Conservation (phyloP, 2,329 filamentous ascomycete genomes). For the Ceratocystis papillata region DNA sequence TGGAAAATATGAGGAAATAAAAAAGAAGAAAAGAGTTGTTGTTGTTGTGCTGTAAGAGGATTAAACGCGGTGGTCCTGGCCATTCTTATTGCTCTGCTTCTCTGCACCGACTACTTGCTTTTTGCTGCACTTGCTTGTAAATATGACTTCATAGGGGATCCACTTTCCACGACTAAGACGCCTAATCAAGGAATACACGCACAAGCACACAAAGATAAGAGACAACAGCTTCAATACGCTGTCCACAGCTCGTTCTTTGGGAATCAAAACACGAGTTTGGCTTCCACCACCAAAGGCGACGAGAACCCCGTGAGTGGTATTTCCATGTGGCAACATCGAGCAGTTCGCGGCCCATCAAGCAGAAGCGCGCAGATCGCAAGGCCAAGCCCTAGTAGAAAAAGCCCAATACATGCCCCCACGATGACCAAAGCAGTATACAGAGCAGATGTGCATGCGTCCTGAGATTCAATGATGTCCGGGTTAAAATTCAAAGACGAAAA, state of each 20-base stretch:
- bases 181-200: neutral
- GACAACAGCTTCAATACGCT: neutral
- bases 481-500: too few species aligned
- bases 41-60: neutral
- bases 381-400: neutral
- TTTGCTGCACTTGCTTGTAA: too few species aligned
- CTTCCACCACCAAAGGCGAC: too few species aligned
- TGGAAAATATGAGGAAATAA: too few species aligned
- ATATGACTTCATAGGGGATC: constrained; percentile 3
- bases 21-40: neutral
- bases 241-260: too few species aligned
- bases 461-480: too few species aligned
- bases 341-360: neutral
- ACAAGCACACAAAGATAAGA: neutral
- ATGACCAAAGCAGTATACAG: neutral
- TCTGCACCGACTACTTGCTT: neutral
- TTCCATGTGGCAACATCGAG: neutral
- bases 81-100: neutral
- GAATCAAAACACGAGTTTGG: too few species aligned
- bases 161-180: neutral
- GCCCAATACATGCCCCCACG: neutral
- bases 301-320: too few species aligned
- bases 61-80: neutral
- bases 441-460: neutral
- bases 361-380: neutral